Percentiles rank a stretch among this genome's conserved stretches.
Conservation (phyloP, 495 filamentous ascomycete genomes). For the Neurospora sp. region DNA sequence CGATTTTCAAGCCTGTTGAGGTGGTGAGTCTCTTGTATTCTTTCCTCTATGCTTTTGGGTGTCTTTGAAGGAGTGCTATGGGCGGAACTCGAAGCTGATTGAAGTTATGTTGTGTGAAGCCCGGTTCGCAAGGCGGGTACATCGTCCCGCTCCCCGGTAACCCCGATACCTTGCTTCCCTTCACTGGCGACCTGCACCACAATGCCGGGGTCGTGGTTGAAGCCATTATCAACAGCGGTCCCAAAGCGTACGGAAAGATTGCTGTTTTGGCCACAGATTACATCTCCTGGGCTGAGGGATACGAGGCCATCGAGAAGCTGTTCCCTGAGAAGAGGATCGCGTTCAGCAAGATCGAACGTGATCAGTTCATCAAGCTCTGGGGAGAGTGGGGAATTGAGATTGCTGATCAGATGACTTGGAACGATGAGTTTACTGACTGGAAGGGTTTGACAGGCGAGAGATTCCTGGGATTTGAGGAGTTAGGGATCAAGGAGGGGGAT, state of each 20-base stretch:
- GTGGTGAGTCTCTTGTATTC: neutral
- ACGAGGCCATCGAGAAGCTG: neutral
- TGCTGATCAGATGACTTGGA: neutral
- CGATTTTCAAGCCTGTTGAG: neutral
- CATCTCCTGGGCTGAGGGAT: neutral
- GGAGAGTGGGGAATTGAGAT: neutral
- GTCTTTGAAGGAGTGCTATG: too few species aligned
- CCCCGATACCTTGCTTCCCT: neutral
- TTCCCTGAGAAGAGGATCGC: neutral
- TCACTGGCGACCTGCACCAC: neutral
- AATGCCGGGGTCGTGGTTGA: constrained; percentile 1
- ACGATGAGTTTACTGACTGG: neutral
- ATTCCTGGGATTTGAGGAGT: neutral
- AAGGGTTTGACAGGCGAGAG: neutral
- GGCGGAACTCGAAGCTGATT: too few species aligned
- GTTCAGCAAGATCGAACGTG: neutral
- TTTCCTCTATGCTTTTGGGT: too few species aligned
- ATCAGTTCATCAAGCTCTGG: neutral
- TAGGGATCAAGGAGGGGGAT: neutral
- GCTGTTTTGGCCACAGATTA: constrained; percentile 3
- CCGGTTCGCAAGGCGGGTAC: neutral
- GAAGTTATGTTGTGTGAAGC: neutral
- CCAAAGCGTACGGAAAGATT: neutral
- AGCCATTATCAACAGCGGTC: constrained; percentile 2
- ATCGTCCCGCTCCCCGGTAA: neutral